These are phyloP conservation scores for sorghum (Sorghum bicolor) DNA, from an alignment of 176 grass and related monocot species.

Conservation along the genomic window DNA sequence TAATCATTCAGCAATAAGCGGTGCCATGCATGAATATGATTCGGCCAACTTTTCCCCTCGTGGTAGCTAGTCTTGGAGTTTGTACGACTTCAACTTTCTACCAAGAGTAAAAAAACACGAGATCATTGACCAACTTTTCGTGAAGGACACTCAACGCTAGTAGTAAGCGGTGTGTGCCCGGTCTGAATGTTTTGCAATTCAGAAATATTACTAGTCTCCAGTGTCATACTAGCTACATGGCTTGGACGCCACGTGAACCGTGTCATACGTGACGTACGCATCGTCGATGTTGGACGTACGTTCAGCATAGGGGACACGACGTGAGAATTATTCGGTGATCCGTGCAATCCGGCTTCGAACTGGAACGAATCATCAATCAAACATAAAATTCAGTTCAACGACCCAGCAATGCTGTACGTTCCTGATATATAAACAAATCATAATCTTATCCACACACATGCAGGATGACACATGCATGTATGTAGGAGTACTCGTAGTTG, in stretches of 20 bases:
- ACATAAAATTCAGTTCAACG: neutral
- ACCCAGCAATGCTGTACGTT: neutral
- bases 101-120: no score
- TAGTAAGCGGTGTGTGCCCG: no score
- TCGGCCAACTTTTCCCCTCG: neutral
- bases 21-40: no score
- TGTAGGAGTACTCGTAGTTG: neutral
- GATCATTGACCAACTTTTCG: neutral
- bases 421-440: neutral
- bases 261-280: no score
- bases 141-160: neutral
- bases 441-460: neutral
- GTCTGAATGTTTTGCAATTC: no score
- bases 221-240: no score
- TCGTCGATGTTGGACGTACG: no score
- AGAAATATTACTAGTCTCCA: no score
- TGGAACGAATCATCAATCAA: neutral
- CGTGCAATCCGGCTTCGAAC: constrained; percentile 34
- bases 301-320: no score
- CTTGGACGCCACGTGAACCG: no score
- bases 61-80: no score
- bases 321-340: constrained; percentile 34
- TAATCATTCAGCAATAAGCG: constrained; percentile 14
- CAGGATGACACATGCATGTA: neutral
- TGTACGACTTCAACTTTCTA: no score